phyloP scores from a whole-genome alignment of 2,329 filamentous ascomycete genomes.

The Aspergillus japonicus region DNA sequence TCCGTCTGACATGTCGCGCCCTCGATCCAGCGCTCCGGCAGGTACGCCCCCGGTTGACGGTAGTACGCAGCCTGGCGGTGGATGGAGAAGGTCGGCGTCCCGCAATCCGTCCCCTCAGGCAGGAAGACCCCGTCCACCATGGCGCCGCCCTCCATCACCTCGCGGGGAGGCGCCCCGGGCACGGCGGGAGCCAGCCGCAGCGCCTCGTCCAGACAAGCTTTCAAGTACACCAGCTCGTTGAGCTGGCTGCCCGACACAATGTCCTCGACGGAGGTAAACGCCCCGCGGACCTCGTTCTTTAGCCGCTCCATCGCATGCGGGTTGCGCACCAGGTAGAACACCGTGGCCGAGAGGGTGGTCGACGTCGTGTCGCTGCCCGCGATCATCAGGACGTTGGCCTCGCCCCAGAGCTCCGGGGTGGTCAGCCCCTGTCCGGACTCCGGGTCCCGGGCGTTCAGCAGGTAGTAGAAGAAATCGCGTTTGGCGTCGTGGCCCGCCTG shows the following conservation, averaged over 20 bases:
- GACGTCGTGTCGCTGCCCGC: constrained; percentile 72
- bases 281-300: constrained; percentile 36
- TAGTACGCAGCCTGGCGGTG: constrained; percentile 67
- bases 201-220: constrained; percentile 44
- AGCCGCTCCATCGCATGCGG: constrained; percentile 32
- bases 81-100: constrained; percentile 66
- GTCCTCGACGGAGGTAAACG: constrained; percentile 37
- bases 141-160: constrained; percentile 40
- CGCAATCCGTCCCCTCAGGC: constrained; percentile 59
- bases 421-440: constrained; percentile 67
- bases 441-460: constrained; percentile 69
- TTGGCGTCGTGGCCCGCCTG: constrained; percentile 65
- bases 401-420: constrained; percentile 66
- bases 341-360: constrained; percentile 53
- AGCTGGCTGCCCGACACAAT: constrained; percentile 37
- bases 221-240: constrained; percentile 40
- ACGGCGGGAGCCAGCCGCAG: constrained; percentile 43
- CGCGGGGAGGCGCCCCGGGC: constrained; percentile 38
- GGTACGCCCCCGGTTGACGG: constrained; percentile 57
- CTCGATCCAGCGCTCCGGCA: constrained; percentile 65
- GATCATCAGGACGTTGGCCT: constrained; percentile 70
- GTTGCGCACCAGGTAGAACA: constrained; percentile 43
- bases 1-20: constrained; percentile 45
- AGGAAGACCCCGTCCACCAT: constrained; percentile 39
- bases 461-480: constrained; percentile 73